Conservation (phyloP, 768 basidiomycete species). For the Boletus subcaerulescens region DNA sequence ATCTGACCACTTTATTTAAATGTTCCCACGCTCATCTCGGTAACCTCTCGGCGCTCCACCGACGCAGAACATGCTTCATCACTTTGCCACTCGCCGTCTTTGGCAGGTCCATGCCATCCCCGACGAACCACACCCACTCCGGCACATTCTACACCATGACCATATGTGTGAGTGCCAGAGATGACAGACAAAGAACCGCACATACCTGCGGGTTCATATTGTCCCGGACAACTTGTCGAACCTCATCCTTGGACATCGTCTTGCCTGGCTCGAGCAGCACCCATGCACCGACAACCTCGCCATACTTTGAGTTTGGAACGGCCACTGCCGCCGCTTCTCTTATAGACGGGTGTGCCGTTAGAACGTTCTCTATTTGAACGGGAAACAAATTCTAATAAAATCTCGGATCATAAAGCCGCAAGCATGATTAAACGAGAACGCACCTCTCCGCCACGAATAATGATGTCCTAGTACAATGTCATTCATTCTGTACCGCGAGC, state of each 20-base stretch:
- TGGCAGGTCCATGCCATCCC: constrained; percentile 64
- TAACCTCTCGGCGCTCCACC: constrained; percentile 49
- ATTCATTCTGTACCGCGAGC: neutral
- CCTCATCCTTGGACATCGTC: constrained; percentile 45
- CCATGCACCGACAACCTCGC: constrained; percentile 83
- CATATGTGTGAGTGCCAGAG: neutral
- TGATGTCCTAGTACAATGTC: constrained; percentile 55
- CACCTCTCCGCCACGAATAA: constrained; percentile 85
- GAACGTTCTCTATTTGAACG: constrained; percentile 77
- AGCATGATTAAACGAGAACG: neutral
- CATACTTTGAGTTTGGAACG: constrained; percentile 65
- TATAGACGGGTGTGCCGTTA: constrained; percentile 54
- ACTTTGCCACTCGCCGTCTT: constrained; percentile 89
- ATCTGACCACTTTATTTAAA: constrained; percentile 8
- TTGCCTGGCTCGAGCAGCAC: constrained; percentile 48
- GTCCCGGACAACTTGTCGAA: constrained; percentile 50
- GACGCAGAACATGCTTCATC: constrained; percentile 73
- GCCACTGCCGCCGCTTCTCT: constrained; percentile 72
- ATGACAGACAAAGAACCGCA: neutral
- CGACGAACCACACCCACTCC: constrained; percentile 80
- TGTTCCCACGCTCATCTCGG: constrained; percentile 14
- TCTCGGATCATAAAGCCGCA: neutral
- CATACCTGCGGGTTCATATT: constrained; percentile 79
- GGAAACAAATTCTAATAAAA: constrained; percentile 71
- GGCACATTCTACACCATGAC: constrained; percentile 59